These are phyloP conservation scores for Exophiala viscosa DNA, from an alignment of 2,329 filamentous ascomycete species.

Conservation along the genomic window DNA sequence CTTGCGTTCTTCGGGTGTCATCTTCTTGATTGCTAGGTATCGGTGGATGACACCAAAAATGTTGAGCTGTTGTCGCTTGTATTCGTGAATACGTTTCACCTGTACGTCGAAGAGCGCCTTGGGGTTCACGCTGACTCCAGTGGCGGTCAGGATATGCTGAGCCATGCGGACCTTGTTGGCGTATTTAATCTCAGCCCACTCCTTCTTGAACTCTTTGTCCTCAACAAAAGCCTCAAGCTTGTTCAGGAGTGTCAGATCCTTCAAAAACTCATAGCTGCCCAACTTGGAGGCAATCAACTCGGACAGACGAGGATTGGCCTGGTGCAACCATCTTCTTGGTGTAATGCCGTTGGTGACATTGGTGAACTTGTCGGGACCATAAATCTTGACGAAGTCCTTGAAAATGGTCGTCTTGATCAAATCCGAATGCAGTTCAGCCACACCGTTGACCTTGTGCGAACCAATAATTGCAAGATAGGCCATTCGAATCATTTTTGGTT, in stretches of 20 bases:
- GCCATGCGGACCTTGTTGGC: conserved; percentile 92
- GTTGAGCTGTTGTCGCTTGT: conserved; percentile 98
- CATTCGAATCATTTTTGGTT: conserved; percentile 98
- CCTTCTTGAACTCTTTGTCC: conserved; percentile 84
- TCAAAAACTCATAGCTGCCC: conserved; percentile 78
- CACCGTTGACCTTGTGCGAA: conserved; percentile 98
- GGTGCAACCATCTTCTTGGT: conserved; percentile 91
- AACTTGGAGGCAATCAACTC: conserved; percentile 88
- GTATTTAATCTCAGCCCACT: conserved; percentile 95
- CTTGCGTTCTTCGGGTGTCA: conserved; percentile 79
- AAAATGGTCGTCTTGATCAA: conserved; percentile 99
- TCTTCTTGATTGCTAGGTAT: conserved; percentile 81
- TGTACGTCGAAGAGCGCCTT: conserved; percentile 90
- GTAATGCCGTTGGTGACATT: conserved; percentile 99
- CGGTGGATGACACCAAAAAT: conserved; percentile 97
- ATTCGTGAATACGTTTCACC: conserved; percentile 98
- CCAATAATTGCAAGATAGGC: conserved; percentile 91
- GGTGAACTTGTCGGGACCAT: conserved; percentile 94
- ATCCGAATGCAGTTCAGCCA: conserved; percentile 95
- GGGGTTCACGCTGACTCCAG: conserved; percentile 79
- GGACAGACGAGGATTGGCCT: conserved; percentile 89
- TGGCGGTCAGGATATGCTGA: conserved; percentile 80
- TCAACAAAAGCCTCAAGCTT: conserved; percentile 79
- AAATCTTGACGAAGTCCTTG: conserved; percentile 95
- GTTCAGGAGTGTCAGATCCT: conserved; percentile 81